Evolutionary conservation across 495 filamentous ascomycete species (phyloP).

Genomic region (Aspergillus kassunensis): DNA sequence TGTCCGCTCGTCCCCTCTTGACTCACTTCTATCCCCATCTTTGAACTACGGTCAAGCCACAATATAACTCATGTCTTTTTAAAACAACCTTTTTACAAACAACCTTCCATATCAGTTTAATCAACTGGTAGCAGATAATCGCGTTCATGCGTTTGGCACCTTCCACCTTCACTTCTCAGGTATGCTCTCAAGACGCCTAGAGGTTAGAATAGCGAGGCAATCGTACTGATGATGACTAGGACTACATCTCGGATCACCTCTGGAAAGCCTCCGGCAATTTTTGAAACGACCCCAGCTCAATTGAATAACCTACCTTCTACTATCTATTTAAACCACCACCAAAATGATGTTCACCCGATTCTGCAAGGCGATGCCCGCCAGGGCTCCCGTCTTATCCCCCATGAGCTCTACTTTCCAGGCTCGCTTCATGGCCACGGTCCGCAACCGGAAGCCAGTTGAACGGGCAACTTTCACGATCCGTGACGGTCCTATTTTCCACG

Average conservation of each 20-base stretch:
- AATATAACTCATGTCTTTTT: conserved; percentile 29
- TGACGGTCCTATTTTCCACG: conserved; percentile 90
- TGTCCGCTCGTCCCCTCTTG: conserved; percentile 18
- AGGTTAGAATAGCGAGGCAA: too few relatives aligned
- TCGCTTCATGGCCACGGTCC: conserved; percentile 67
- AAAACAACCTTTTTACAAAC: conserved; percentile 13
- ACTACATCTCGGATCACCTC: conserved; percentile 99
- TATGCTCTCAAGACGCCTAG: conserved; percentile 42
- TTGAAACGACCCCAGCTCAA: conserved; percentile 44
- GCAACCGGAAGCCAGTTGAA: conserved; percentile 60
- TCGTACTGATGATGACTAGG: conserved; percentile 48
- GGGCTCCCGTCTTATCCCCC: conserved; percentile 49
- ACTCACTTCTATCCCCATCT: conserved; percentile 13
- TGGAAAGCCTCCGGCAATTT: conserved; percentile 85
- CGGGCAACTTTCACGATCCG: conserved; percentile 93
- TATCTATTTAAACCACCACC: conserved; percentile 23
- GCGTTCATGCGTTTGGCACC: conserved; percentile 94
- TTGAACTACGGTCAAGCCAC: conserved; percentile 1
- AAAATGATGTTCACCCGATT: conserved; percentile 70
- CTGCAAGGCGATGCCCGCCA: conserved; percentile 51
- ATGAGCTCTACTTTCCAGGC: conserved; percentile 48
- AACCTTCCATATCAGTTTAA: conserved; percentile 16
- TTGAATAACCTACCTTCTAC: conserved; percentile 1
- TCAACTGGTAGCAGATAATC: conserved; percentile 43
- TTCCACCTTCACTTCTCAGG: conserved; percentile 95